Conservation (phyloP, 2,329 filamentous ascomycete genomes). For the Escovopsis sp. region DNA sequence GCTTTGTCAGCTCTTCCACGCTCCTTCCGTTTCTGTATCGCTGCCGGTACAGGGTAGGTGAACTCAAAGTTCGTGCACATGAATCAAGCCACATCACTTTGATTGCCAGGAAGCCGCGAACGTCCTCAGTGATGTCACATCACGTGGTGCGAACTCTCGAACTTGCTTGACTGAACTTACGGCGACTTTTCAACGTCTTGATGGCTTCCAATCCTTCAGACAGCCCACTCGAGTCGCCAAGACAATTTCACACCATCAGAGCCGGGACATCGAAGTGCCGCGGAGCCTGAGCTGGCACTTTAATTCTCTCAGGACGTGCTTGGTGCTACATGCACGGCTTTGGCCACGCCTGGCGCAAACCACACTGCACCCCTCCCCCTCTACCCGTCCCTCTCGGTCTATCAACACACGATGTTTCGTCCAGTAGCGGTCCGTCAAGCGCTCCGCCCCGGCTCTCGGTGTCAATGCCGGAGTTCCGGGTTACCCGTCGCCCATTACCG, state of each 20-base stretch:
- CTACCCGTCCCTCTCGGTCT: background rate
- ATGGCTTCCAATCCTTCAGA: background rate
- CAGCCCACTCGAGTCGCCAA: background rate
- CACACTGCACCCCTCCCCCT: background rate
- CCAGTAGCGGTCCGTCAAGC: slow-evolving; percentile 11
- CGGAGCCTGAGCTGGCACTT: no score
- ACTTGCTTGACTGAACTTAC: background rate
- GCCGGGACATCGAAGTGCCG: no score
- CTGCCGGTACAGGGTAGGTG: slow-evolving; percentile 1
- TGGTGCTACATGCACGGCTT: no score
- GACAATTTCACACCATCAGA: background rate
- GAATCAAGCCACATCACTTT: background rate
- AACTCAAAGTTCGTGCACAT: background rate
- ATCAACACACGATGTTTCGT: slow-evolving; percentile 14
- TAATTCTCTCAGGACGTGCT: no score
- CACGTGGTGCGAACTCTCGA: slow-evolving; percentile 4
- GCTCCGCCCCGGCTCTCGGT: slow-evolving; percentile 10
- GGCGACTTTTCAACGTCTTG: no score
- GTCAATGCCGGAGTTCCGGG: background rate
- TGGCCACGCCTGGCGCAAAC: background rate
- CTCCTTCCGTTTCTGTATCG: no score
- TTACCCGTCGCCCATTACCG: slow-evolving; percentile 10
- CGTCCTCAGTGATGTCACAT: slow-evolving; percentile 5
- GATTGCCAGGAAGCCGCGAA: background rate
- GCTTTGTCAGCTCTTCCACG: no score